These are phyloP conservation scores for Hypoxylon lienhwacheense DNA, from an alignment of 495 filamentous ascomycete species.

Conservation along the genomic window DNA sequence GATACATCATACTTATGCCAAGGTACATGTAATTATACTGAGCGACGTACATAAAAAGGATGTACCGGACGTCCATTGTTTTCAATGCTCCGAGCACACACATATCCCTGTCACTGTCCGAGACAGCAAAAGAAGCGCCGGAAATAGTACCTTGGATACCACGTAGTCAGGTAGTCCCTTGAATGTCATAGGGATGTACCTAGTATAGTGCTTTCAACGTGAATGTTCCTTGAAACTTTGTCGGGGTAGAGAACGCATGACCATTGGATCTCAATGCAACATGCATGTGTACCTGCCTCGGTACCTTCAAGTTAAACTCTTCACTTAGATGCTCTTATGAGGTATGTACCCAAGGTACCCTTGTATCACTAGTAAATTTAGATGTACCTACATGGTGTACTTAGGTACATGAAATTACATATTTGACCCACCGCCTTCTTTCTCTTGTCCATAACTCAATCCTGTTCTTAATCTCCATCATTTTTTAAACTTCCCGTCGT, in stretches of 20 bases:
- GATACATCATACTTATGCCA: no score
- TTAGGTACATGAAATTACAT: conserved; percentile 7
- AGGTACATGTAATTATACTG: no score
- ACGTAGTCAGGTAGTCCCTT: no score
- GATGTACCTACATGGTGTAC: background rate
- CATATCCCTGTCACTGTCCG: conserved; percentile 16
- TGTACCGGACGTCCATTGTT: no score
- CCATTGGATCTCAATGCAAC: conserved; percentile 22
- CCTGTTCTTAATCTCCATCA: conserved; percentile 15
- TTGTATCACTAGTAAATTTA: no score
- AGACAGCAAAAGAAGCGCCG: conserved; percentile 28
- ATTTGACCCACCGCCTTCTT: conserved; percentile 27
- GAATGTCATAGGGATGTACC: no score
- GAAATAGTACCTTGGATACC: conserved; percentile 29
- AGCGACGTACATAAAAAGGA: no score
- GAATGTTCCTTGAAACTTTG: conserved; percentile 22
- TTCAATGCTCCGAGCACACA: no score
- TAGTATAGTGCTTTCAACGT: conserved; percentile 2
- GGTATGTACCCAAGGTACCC: background rate
- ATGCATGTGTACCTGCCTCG: background rate
- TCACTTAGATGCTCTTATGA: no score
- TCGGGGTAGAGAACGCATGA: conserved; percentile 19
- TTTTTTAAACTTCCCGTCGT: conserved; percentile 18
- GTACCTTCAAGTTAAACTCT: no score
- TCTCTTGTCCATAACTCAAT: conserved; percentile 5